phyloP scores from a whole-genome alignment of 2,329 filamentous ascomycete genomes.

The Penicillium frequentans region DNA sequence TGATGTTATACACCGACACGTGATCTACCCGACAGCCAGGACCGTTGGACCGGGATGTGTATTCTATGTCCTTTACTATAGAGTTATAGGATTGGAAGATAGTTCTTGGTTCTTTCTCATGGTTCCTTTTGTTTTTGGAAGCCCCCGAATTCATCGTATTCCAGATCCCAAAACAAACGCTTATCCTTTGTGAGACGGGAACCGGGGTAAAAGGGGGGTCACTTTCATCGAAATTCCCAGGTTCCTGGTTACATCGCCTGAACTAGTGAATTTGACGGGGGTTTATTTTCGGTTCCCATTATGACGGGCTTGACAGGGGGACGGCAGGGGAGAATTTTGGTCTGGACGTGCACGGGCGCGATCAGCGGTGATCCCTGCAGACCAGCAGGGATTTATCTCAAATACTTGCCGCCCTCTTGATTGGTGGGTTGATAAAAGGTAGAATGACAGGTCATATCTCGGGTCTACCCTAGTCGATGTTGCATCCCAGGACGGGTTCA shows the following conservation, averaged over 20 bases:
- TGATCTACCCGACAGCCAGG: background rate
- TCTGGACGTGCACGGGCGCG: slow-evolving; percentile 21
- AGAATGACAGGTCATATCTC: slow-evolving; percentile 25
- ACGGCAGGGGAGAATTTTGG: slow-evolving; percentile 7
- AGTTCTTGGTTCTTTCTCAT: too few species aligned
- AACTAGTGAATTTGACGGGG: background rate
- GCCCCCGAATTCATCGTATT: too few species aligned
- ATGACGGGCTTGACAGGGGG: background rate
- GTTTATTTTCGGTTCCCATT: background rate
- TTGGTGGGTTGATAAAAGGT: slow-evolving; percentile 17
- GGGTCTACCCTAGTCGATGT: slow-evolving; percentile 26
- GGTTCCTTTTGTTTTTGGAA: too few species aligned
- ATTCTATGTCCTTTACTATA: background rate
- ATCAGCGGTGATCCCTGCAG: slow-evolving; percentile 30
- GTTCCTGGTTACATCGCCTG: background rate
- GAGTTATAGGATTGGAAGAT: too few species aligned
- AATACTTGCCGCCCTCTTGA: slow-evolving; percentile 32
- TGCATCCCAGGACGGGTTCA: slow-evolving; percentile 26
- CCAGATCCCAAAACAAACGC: background rate
- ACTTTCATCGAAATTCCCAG: background rate
- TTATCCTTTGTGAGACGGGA: background rate
- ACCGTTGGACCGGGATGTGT: background rate
- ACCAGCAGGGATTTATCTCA: slow-evolving; percentile 34
- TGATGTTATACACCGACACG: background rate
- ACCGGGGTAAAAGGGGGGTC: background rate